Conservation (phyloP, 805 yeast genomes). For the Cyberlindnera sargentensis region DNA sequence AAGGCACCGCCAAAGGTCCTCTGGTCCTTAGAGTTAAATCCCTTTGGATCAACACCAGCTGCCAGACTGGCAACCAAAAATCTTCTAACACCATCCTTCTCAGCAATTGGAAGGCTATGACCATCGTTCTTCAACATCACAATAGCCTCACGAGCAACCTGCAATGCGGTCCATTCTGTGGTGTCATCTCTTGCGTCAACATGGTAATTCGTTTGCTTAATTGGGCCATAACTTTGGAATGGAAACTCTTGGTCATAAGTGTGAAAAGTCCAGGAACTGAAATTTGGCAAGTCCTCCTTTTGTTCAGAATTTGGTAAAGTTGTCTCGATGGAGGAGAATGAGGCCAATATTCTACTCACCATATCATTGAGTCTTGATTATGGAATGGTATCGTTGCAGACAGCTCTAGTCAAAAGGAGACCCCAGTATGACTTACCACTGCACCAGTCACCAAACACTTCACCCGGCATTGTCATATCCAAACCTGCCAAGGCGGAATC, state of each 20-base stretch:
- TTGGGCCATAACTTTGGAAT: conserved; percentile 49
- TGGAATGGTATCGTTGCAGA: conserved; percentile 48
- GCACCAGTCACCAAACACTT: conserved; percentile 44
- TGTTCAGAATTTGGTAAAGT: conserved; percentile 29
- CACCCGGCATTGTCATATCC: conserved; percentile 65
- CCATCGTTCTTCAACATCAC: conserved; percentile 48
- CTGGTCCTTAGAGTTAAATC: conserved; percentile 48
- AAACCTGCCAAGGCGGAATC: conserved; percentile 50
- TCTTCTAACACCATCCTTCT: conserved; percentile 33
- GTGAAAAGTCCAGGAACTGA: conserved; percentile 52
- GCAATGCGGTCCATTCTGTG: conserved; percentile 41
- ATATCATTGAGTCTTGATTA: conserved; percentile 51
- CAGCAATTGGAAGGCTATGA: conserved; percentile 44
- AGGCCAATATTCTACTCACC: conserved; percentile 53
- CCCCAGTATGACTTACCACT: conserved; percentile 53
- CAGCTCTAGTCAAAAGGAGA: conserved; percentile 46
- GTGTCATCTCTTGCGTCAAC: conserved; percentile 44
- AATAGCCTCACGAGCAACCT: conserved; percentile 51
- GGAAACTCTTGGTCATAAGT: conserved; percentile 48
- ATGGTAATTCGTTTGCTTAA: conserved; percentile 46
- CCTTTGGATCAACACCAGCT: conserved; percentile 44
- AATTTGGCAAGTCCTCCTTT: conserved; percentile 41
- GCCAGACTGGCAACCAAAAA: conserved; percentile 45
- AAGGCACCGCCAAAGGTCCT: conserved; percentile 46
- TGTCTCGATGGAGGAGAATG: conserved; percentile 41